phyloP scores from a whole-genome alignment of 2,329 filamentous ascomycete species.

The Ceratocystis alfenasii region DNA sequence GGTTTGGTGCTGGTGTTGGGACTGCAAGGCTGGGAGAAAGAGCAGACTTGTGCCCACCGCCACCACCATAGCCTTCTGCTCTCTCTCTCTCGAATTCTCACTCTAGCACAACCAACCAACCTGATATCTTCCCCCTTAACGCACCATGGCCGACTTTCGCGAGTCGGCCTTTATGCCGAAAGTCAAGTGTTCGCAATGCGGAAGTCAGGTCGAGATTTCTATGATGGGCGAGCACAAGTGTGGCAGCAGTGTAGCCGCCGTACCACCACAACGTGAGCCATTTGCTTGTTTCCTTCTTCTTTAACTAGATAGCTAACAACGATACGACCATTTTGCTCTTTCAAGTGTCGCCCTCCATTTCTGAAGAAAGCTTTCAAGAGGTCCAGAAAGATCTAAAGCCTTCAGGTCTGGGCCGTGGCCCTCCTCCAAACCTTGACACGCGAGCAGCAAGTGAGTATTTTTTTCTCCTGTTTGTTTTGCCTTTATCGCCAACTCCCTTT shows the following conservation, averaged over 20 bases:
- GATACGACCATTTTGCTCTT: neutral
- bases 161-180: conserved; percentile 63
- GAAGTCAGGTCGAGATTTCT: conserved; percentile 66
- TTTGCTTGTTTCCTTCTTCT: conserved; percentile 26
- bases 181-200: conserved; percentile 79
- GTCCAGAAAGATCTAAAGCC: conserved; percentile 1
- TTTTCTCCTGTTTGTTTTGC: neutral
- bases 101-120: neutral
- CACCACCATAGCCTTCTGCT: neutral
- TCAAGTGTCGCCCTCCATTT: conserved; percentile 14
- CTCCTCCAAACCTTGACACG: conserved; percentile 40
- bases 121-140: neutral
- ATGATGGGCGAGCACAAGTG: conserved; percentile 80
- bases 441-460: conserved; percentile 39
- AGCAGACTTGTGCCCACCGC: neutral
- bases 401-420: conserved; percentile 13
- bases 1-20: conserved; percentile 1
- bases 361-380: conserved; percentile 17
- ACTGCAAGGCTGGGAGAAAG: neutral
- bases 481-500: neutral
- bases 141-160: conserved; percentile 33
- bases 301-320: neutral
- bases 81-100: neutral
- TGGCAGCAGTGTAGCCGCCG: conserved; percentile 10
- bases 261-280: conserved; percentile 23